These are phyloP conservation scores for Aspergillus fijiensis DNA, from an alignment of 2,329 filamentous ascomycete species.

Conservation along the genomic window DNA sequence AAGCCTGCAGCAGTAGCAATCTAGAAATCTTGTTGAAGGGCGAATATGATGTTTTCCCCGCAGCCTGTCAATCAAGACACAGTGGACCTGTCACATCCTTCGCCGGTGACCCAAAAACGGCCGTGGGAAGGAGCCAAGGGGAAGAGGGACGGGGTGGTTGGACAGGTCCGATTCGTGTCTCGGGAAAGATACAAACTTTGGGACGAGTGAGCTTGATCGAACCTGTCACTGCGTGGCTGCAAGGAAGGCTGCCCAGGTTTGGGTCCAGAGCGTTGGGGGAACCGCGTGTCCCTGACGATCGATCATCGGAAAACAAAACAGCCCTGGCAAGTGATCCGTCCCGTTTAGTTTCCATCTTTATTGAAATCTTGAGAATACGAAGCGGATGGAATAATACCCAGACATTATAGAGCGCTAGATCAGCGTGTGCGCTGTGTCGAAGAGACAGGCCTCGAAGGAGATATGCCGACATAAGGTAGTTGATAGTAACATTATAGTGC, in stretches of 20 bases:
- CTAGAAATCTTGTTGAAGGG: background rate
- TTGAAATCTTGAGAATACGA: no score
- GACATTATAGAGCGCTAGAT: background rate
- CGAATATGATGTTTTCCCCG: background rate
- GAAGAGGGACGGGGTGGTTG: background rate
- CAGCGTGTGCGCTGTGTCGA: no score
- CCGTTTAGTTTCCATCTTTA: background rate
- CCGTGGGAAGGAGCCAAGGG: background rate
- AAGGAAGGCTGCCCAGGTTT: background rate
- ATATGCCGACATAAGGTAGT: no score
- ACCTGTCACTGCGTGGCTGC: background rate
- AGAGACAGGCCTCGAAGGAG: no score
- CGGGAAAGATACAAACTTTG: background rate
- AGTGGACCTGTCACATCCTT: background rate
- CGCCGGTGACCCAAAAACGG: background rate
- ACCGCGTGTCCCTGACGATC: slow-evolving; percentile 5
- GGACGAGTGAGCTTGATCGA: background rate
- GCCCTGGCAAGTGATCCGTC: background rate
- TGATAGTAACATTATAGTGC: no score
- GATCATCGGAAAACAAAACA: background rate
- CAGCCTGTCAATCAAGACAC: background rate
- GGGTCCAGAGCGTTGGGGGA: background rate
- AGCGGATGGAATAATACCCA: background rate
- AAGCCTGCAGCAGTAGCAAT: background rate
- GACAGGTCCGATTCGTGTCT: background rate